These are phyloP conservation scores for Podila horticola DNA, from an alignment of 192 early-diverging fungal species.

Conservation along the genomic window DNA sequence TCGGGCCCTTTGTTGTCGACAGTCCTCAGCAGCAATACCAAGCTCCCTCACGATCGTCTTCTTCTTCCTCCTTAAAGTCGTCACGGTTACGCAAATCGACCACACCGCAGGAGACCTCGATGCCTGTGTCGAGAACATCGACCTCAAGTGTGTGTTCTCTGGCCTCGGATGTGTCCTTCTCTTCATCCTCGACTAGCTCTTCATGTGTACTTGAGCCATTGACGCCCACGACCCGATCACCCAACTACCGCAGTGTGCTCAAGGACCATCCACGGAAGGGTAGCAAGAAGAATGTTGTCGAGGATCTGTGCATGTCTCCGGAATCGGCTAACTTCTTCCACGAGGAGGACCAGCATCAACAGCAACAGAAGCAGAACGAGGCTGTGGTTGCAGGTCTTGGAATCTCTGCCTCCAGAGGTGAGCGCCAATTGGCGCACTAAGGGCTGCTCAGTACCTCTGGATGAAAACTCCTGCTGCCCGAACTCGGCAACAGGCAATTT, in stretches of 20 bases:
- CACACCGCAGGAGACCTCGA: neutral
- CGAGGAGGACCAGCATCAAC: slow-evolving; percentile 1
- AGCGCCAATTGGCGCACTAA: slow-evolving; percentile 27
- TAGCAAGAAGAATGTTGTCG: neutral
- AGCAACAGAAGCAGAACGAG: neutral
- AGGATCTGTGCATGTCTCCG: slow-evolving; percentile 16
- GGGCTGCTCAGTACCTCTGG: no score
- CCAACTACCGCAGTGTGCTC: slow-evolving; percentile 28
- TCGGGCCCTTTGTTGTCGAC: neutral
- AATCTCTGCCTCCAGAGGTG: slow-evolving; percentile 13
- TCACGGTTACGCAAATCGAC: neutral
- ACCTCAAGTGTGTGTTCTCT: slow-evolving; percentile 21
- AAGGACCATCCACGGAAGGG: neutral
- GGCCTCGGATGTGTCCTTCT: slow-evolving; percentile 29
- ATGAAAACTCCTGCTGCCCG: no score
- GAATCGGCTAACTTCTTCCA: slow-evolving; percentile 34
- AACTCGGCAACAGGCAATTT: no score
- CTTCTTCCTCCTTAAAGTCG: neutral
- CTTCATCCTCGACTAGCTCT: neutral
- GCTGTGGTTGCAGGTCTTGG: neutral
- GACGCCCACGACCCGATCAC: slow-evolving; percentile 13
- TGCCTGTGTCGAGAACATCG: neutral
- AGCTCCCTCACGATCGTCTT: neutral
- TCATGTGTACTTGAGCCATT: slow-evolving; percentile 24
- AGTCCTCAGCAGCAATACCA: neutral